A percentile compares a stretch with the other conserved stretches of the same genome.
These are phyloP conservation scores for Cerioporus squamosus DNA, from an alignment of 1,284 basidiomycete species.

Conservation along the genomic window DNA sequence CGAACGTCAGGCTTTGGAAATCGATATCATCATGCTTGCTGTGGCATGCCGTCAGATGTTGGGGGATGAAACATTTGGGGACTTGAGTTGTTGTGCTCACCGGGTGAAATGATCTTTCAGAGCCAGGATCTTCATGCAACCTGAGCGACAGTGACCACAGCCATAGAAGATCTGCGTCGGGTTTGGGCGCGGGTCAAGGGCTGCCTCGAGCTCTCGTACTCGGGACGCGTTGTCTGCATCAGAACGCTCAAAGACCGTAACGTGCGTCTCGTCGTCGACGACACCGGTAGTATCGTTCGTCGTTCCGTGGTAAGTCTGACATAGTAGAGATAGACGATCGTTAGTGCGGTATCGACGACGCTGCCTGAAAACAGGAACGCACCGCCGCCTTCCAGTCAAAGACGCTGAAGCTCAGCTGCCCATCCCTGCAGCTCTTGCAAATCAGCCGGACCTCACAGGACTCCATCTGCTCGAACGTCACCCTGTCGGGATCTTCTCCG, in stretches of 20 bases:
- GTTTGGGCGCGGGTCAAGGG: neutral
- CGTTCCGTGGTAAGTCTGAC: no score
- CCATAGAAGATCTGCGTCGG: neutral
- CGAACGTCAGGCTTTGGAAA: neutral
- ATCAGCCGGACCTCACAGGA: slow-evolving; percentile 35
- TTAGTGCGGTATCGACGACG: no score
- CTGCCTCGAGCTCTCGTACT: neutral
- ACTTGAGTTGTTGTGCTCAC: neutral
- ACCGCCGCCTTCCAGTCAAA: slow-evolving; percentile 12
- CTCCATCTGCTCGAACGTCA: slow-evolving; percentile 51
- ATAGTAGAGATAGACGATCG: no score
- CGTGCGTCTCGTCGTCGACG: no score
- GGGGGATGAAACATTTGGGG: no score
- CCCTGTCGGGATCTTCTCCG: slow-evolving; percentile 43
- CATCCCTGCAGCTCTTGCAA: neutral
- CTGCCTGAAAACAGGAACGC: neutral
- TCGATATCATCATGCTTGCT: neutral
- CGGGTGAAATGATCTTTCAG: neutral
- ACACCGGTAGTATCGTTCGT: no score
- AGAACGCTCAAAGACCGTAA: no score
- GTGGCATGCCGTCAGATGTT: neutral
- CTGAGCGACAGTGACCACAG: slow-evolving; percentile 2
- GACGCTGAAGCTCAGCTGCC: no score
- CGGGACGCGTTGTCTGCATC: no score
- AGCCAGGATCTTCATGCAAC: neutral